Base-by-base conservation (phyloP, 352 stramenopile genomes). In the Halophytophthora batemanensis region DNA sequence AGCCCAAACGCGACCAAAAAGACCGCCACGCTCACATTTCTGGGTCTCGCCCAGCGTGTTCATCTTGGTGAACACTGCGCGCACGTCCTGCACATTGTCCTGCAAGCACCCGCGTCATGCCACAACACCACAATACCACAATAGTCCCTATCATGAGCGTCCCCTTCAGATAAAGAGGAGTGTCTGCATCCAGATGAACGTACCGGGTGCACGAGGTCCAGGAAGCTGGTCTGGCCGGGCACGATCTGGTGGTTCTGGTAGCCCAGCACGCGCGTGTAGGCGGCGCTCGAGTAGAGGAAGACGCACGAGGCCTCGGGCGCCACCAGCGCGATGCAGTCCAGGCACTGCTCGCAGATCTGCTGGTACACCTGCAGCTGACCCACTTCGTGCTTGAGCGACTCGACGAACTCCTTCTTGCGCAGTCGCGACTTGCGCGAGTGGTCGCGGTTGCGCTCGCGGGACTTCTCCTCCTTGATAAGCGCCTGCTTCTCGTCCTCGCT, bases 351-450 rank as follows among this genome's bases (percentile, higher is more conserved):
- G 56, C 80, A 90, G 52, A 93, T 82, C 54, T 90, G 74, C 66
- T 90, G 80, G 60, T 90, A 93, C 50, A 93, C 84, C 57, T 91
- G 77, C 38, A 91, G 61, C 56, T 93, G 80, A 53, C 81, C 67
- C 23, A 91, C 80, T 41, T 93, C 78, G 46, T 84, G 71, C 69
- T 98, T 98, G 33, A 98, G 77, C 51, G 83, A 92, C 62, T 98
- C 92, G 25, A 98, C 77, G 51, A 96, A 98, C 40, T 93, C 89
- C 66, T 98, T 98, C 63, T 98, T 98, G 41, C 93, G 83, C 47
- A 96, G 67, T 11, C 93, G 83, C 45, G 90, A 98, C 71, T 98
- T 98, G 68, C 93, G 87, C 45, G 93, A 96, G 71, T 98, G 93
- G 61, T 98, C 92, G 35, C 92, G 83, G 70, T 98, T 98, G 40